Percentiles rank a stretch among this genome's conserved stretches.
These are phyloP conservation scores for Pinus taeda DNA, from an alignment of 75 land plant species.

Conservation along the genomic window DNA sequence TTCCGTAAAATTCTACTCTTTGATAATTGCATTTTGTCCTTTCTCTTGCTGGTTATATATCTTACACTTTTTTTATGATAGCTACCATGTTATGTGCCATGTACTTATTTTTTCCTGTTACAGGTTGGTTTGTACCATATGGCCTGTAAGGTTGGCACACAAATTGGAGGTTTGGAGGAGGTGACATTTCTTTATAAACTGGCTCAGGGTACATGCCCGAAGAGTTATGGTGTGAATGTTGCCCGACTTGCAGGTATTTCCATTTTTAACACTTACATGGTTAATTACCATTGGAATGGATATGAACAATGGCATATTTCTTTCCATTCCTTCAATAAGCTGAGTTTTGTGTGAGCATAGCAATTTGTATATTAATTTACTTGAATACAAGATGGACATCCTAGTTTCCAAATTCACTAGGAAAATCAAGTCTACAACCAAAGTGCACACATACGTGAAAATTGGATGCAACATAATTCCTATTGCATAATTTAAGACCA, in stretches of 20 bases:
- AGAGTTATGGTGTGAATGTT: constrained; percentile 98
- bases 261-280: not conserved
- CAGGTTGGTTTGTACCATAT: constrained; percentile 83
- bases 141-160: constrained; percentile 80
- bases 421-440: too few relatives aligned
- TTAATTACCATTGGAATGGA: not conserved
- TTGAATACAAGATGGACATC: not conserved
- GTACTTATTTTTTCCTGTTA: not conserved
- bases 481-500: not conserved
- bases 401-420: too few relatives aligned
- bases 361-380: not conserved
- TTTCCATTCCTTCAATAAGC: not conserved
- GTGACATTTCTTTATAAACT: constrained; percentile 89
- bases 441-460: not conserved
- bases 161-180: constrained; percentile 64
- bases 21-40: not conserved
- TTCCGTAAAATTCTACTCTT: constrained; percentile 35
- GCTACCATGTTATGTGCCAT: not conserved
- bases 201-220: constrained; percentile 82
- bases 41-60: not conserved
- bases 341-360: not conserved
- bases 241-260: constrained; percentile 85
- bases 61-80: not conserved
- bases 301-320: not conserved
- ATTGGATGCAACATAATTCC: constrained; percentile 1